Evolutionary conservation across 192 early-diverging fungal genomes (phyloP).

Genomic region (Coemansia sp.): DNA sequence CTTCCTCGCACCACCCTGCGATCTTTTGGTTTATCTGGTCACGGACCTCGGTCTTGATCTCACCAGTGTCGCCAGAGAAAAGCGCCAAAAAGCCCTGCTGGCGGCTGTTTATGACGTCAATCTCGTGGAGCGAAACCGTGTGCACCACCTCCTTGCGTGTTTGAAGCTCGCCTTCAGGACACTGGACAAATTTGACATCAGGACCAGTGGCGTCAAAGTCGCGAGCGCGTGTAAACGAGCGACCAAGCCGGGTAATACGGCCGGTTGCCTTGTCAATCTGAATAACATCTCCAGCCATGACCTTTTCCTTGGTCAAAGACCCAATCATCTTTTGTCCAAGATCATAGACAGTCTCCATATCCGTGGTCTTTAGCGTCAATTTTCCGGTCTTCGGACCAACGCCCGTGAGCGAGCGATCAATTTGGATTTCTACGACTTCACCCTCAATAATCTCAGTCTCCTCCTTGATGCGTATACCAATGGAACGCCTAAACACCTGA

Average conservation of each 20-base stretch:
- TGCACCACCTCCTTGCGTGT: constrained; percentile 96
- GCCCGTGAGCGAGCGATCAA: constrained; percentile 90
- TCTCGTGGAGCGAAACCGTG: constrained; percentile 97
- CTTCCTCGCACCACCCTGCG: constrained; percentile 97
- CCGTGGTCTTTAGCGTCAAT: constrained; percentile 97
- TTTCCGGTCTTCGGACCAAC: constrained; percentile 95
- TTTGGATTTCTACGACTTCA: constrained; percentile 98
- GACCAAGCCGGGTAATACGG: constrained; percentile 90
- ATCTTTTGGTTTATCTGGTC: constrained; percentile 98
- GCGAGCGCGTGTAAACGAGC: constrained; percentile 94
- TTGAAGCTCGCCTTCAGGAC: constrained; percentile 98
- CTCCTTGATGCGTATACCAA: constrained; percentile 97
- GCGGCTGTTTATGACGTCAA: constrained; percentile 97
- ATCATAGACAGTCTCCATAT: constrained; percentile 99
- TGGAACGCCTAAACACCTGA: constrained; percentile 96
- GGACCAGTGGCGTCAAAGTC: constrained; percentile 99
- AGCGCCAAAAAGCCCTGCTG: constrained; percentile 96
- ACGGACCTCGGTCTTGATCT: constrained; percentile 95
- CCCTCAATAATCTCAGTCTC: constrained; percentile 98
- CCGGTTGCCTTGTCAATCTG: constrained; percentile 98
- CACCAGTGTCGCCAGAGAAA: constrained; percentile 96
- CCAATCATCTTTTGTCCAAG: constrained; percentile 99
- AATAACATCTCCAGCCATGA: constrained; percentile 94
- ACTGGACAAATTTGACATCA: constrained; percentile 97
- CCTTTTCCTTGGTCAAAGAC: constrained; percentile 95